Base-by-base conservation (phyloP, 768 basidiomycete species). In the Boletus pseudopeckii region DNA sequence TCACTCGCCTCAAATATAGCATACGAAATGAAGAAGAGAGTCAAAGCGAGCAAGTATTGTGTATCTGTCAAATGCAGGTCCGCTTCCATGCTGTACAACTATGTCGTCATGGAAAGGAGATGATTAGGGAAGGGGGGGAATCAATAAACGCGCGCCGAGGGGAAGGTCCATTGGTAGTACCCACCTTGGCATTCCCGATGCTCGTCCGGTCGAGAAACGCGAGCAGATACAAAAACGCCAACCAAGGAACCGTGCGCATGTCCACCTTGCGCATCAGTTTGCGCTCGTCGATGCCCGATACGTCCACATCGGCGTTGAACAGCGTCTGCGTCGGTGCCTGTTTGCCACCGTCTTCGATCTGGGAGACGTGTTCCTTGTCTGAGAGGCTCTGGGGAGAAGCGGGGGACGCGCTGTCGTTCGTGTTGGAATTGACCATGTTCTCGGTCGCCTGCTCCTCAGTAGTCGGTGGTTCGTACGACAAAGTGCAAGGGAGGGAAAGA, bases 161-260 rank as follows among this genome's bases (percentile, higher is more conserved):
- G 17, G 11, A 9, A 24, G 14, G 15, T 42, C 24, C 15, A 26
- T 2, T n/a, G 7, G 28, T 28, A 9, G 13, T 5, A 28, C 47
- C 1, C 30, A 62, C 57, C 53, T 64, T 64, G 45, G 66, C 60
- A 50, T 82, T 81, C 36, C 79, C 80, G 52, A 81, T 77, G 52
- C 78, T 80, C 56, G 80, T 79, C 28, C 82, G 74, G 57, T 83
- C 81, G 50, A 84, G 69, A 75, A 90, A 91, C 59, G 84, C 85
- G 37, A 92, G 74, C 36, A 91, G 74, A 69, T 90, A 90, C 60
- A 92, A 69, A 49, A 93, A 77, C 5, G 87, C 84, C 38, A 87
- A 64, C 87, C 86, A 88, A 10, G 85, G 82, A 36, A 86, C 76
- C 56, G 86, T 76, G n/a, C 78, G 77, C 53, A 75, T 59, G 68